Percentiles rank a stretch among this genome's conserved stretches.
phyloP scores from a whole-genome alignment of 768 basidiomycete genomes.

The Ephemerocybe angulata region DNA sequence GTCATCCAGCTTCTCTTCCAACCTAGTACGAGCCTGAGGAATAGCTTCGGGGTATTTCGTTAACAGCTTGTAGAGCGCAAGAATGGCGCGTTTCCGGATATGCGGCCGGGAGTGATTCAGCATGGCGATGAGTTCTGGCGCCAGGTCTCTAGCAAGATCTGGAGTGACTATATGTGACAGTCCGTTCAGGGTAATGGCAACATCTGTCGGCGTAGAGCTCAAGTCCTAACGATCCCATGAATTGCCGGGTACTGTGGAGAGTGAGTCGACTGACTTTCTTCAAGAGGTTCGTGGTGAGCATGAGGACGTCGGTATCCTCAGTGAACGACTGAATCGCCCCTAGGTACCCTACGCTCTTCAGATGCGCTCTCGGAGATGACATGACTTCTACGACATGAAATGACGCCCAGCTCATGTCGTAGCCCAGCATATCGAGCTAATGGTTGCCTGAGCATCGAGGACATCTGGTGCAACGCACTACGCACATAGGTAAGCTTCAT shows the following conservation, averaged over 20 bases:
- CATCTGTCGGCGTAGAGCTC: conserved; percentile 68
- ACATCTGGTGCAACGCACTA: too few relatives aligned
- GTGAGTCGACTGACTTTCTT: conserved; percentile 68
- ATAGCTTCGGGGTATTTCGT: conserved; percentile 80
- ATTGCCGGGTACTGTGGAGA: conserved; percentile 13
- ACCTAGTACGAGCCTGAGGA: conserved; percentile 56
- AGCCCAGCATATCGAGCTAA: conserved; percentile 96
- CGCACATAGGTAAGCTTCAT: conserved; percentile 96
- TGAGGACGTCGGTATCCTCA: conserved; percentile 93
- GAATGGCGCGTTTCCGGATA: conserved; percentile 87
- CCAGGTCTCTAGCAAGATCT: conserved; percentile 88
- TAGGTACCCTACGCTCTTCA: conserved; percentile 95
- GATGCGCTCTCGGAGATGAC: conserved; percentile 86
- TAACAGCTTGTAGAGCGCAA: conserved; percentile 78
- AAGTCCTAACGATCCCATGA: conserved; percentile 59
- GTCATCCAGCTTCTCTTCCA: conserved; percentile 82
- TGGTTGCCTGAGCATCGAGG: not conserved
- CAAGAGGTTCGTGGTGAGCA: conserved; percentile 92
- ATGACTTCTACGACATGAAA: conserved; percentile 98
- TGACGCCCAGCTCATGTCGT: conserved; percentile 92
- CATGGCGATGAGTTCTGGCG: conserved; percentile 80
- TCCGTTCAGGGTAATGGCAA: conserved; percentile 76
- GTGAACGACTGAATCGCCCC: conserved; percentile 89
- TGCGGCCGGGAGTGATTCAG: conserved; percentile 84
- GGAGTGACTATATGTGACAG: conserved; percentile 79